Base-by-base conservation (phyloP, 2,329 filamentous ascomycete genomes). In the Rachicladosporium sp. region DNA sequence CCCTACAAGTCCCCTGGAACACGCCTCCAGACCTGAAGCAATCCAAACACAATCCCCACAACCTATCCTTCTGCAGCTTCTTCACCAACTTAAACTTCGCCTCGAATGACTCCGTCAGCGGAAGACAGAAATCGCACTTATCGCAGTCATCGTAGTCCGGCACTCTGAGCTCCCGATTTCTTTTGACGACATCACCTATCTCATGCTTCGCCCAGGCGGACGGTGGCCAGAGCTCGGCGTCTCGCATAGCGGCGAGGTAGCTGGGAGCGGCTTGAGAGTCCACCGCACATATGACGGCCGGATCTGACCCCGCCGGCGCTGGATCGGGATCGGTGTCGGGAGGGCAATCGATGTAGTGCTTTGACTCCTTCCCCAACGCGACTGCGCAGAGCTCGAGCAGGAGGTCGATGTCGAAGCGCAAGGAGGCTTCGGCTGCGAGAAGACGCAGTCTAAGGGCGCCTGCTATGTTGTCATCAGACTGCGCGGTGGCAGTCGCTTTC, bases 11-110 rank as follows among this genome's bases (percentile, higher is more conserved):
- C n/a, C 47, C 49, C 7, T 15, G 27, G 15, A 45, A 44, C 23
- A 46, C 10, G 1, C 46, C 48, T 4, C 46, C 47, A 21, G 42
- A 42, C 33, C 45, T 49, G 40, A 52, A 53, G 37, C 54, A 57
- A 34, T 57, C 54, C 40, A 55, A 39, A 38, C 54, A 57, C 31
- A 56, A 29, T 6, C 53, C 54, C 53, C 53, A 56, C 12, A 57
- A 35, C 12, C 51, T 39, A 11, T 48, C 46, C 29, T 37, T 40
- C 13, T 54, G 51, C 43, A 50, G 35, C 32, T 40, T 35, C 40
- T 43, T 45, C 35, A 54, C 47, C 7, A 50, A 9, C 8, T 38
- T 36, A 32, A 55, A 10, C 10, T 45, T 42, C 13, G 36, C 37
- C 1, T 31, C 45, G 33, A 57, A 55, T 6, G 36, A 35, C 11